Base-by-base conservation (phyloP, 331 rosid species). In the Saraca asoca region DNA sequence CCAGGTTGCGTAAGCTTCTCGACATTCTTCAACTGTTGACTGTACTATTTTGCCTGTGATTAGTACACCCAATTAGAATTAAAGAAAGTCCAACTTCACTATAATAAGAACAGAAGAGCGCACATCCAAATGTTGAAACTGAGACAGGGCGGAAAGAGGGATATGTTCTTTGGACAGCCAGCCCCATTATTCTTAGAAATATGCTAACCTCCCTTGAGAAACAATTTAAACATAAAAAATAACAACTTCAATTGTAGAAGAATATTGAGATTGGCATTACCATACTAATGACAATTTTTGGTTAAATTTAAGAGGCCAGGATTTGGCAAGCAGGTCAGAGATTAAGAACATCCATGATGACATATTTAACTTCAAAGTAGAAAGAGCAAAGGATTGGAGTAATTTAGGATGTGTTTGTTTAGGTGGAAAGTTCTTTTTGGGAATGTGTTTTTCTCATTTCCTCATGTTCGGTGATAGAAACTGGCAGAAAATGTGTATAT, bases 11-110 rank as follows among this genome's bases (percentile, higher is more conserved):
- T 81, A 88, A 55, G 91, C 97, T 41, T 94, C 99, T 70, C 90
- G 85, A 72, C 99, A 90, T 83, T 94, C 99, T 44, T 94, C 99
- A 66, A 88, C 7, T 37, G 99, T 90, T 71, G 99, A 86, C 64
- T 94, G 96, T 73, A 90, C 81, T 66, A 94, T 94, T 85, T 90
- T 94, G 2, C 99, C 97, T 90, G 95, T 18, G 46, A 78, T 67
- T 69, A 69, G 50, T 12, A 73, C 60, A 72, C 46, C 66, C 72
- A 61, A 66, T 67, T 49, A 10, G 39, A 37, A 80, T 79, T 75
- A 77, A 62, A 74, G 54, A 24, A 58, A 55, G 70, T 62, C 17
- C 29, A 33, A 75, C 37, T 73, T 65, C 49, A 45, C 37, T 50
- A 31, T 13, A 37, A 38, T 43, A 62, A 51, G 38, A 41, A 37